phyloP scores from a whole-genome alignment of 2,329 filamentous ascomycete species.

The Pseudogymnoascus sp. region DNA sequence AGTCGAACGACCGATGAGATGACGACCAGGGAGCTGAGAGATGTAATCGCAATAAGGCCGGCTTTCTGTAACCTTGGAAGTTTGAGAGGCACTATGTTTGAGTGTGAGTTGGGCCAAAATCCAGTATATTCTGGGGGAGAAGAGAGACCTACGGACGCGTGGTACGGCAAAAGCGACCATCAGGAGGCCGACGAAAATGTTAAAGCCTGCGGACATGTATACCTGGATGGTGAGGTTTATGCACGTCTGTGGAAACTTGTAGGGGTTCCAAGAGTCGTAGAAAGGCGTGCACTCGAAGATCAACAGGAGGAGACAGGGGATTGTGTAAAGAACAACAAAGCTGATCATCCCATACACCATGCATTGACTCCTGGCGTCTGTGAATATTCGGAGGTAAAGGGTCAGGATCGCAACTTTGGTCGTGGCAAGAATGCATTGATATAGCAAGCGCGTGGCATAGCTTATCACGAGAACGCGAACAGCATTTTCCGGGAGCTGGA shows the following conservation, averaged over 20 bases:
- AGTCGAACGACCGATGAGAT: constrained; percentile 12
- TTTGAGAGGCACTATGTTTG: constrained; percentile 13
- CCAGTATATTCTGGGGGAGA: background rate
- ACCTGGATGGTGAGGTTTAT: constrained; percentile 7
- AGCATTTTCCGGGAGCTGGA: background rate
- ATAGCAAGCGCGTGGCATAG: constrained; percentile 12
- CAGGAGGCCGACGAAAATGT: constrained; percentile 14
- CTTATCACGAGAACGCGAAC: constrained; percentile 11
- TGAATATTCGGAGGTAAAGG: constrained; percentile 15
- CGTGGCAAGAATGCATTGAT: constrained; percentile 14
- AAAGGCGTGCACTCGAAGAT: constrained; percentile 16
- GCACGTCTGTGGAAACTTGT: constrained; percentile 10
- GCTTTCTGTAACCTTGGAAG: constrained; percentile 16
- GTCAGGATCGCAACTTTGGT: constrained; percentile 15
- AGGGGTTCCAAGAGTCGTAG: constrained; percentile 13
- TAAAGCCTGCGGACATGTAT: constrained; percentile 11
- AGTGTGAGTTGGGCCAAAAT: background rate
- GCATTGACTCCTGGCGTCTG: constrained; percentile 9
- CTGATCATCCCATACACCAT: constrained; percentile 10
- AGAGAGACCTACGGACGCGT: constrained; percentile 13
- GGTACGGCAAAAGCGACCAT: constrained; percentile 18
- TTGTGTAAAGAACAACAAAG: constrained; percentile 10
- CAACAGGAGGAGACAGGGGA: constrained; percentile 13
- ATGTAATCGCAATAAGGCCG: constrained; percentile 13
- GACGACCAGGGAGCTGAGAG: constrained; percentile 17